Conservation (phyloP, 192 early-diverging fungal species). For the Umbelopsis ramanniana region DNA sequence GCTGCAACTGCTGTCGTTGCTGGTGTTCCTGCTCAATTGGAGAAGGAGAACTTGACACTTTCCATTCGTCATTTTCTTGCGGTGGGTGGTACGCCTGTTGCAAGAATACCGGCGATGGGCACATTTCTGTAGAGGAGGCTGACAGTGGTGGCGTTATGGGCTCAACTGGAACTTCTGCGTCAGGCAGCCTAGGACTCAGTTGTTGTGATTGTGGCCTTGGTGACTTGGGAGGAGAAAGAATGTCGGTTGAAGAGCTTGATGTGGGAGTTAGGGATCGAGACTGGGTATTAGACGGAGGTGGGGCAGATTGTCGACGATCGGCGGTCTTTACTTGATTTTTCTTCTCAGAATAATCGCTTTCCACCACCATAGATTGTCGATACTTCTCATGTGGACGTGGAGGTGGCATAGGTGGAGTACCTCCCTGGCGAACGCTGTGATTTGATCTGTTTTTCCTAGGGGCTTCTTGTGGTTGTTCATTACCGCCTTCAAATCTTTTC, state of each 20-base stretch:
- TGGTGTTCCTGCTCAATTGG: background rate
- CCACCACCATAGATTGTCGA: background rate
- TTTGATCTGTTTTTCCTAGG: background rate
- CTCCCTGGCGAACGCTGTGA: background rate
- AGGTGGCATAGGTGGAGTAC: background rate
- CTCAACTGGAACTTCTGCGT: background rate
- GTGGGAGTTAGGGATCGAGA: conserved; percentile 1
- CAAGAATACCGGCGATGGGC: background rate
- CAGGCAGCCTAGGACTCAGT: background rate
- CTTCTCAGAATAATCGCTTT: background rate
- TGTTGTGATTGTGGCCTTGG: conserved; percentile 6
- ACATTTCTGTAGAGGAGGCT: background rate
- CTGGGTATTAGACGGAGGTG: background rate
- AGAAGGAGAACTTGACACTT: background rate
- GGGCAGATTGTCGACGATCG: conserved; percentile 7
- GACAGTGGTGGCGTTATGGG: background rate
- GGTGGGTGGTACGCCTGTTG: conserved; percentile 9
- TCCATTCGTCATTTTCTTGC: background rate
- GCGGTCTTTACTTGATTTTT: background rate
- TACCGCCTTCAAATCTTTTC: background rate
- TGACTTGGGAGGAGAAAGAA: conserved; percentile 8
- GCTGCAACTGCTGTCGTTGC: background rate
- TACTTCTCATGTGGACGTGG: background rate
- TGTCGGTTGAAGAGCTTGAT: background rate
- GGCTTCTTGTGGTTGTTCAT: background rate